These are phyloP conservation scores for Scedosporium aurantiacum DNA, from an alignment of 2,329 filamentous ascomycete genomes.

Conservation along the genomic window DNA sequence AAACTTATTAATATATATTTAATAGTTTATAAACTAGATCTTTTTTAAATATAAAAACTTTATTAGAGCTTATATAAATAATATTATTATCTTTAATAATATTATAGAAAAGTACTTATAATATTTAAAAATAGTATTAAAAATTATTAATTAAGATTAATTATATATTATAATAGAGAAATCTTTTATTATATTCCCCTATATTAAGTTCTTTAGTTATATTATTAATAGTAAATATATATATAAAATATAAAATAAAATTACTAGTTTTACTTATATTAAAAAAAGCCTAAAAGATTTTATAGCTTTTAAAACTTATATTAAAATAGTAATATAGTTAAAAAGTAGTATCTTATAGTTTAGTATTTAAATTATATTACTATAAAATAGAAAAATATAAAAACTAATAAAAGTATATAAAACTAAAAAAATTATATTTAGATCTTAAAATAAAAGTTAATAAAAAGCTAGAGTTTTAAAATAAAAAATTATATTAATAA, in stretches of 20 bases:
- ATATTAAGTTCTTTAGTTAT: background rate
- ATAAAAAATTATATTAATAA: background rate
- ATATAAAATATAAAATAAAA: conserved; percentile 1
- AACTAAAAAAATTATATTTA: background rate
- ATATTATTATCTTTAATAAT: background rate
- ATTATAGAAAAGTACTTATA: background rate
- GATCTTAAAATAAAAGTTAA: background rate
- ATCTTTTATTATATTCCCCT: background rate
- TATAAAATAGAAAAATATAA: no score
- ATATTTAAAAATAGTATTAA: background rate
- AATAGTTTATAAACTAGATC: conserved; percentile 8
- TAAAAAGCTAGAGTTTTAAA: background rate
- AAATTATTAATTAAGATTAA: background rate
- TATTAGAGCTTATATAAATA: background rate
- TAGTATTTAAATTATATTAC: background rate
- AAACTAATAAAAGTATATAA: background rate
- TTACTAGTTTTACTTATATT: background rate
- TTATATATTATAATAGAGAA: background rate
- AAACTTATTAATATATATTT: conserved; percentile 6
- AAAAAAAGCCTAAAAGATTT: background rate
- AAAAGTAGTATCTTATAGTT: background rate
- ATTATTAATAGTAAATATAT: background rate
- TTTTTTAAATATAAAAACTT: conserved; percentile 8
- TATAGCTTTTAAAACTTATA: background rate
- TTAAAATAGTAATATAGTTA: conserved; percentile 3